Percentiles rank a stretch among this genome's conserved stretches.
phyloP scores from a whole-genome alignment of 2,329 filamentous ascomycete genomes.

The Cryphonectria nitschkei region DNA sequence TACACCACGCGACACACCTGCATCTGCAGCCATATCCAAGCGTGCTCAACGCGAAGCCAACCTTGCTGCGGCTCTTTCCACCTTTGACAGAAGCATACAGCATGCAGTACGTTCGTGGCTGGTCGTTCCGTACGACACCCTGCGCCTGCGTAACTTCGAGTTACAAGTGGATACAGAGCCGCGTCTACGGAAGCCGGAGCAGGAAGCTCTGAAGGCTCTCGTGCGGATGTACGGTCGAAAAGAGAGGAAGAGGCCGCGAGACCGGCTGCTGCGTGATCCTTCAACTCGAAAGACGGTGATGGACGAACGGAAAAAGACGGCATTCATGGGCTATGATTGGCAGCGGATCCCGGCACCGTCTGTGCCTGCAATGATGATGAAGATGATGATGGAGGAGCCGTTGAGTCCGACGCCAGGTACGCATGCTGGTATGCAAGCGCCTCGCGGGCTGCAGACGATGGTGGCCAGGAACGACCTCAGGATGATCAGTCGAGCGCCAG shows the following conservation, averaged over 20 bases:
- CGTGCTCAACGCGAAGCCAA: conserved; percentile 32
- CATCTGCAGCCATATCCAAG: neutral
- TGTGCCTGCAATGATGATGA: neutral
- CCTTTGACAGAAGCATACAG: conserved; percentile 47
- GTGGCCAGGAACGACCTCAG: neutral
- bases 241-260: conserved; percentile 79
- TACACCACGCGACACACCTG: neutral
- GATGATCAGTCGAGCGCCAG: neutral
- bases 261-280: conserved; percentile 79
- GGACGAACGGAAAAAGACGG: conserved; percentile 77
- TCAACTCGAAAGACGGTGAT: conserved; percentile 69
- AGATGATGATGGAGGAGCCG: neutral
- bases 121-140: conserved; percentile 51
- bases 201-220: conserved; percentile 53
- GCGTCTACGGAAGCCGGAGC: conserved; percentile 41
- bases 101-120: conserved; percentile 50
- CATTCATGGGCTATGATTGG: conserved; percentile 92
- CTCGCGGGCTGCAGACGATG: neutral
- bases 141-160: conserved; percentile 53
- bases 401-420: neutral
- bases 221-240: conserved; percentile 58
- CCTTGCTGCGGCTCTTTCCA: conserved; percentile 40
- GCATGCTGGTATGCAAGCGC: neutral
- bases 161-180: conserved; percentile 48
- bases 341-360: conserved; percentile 49